Percentiles rank a stretch among this genome's conserved stretches.
Conservation (phyloP, 2,329 filamentous ascomycete species). For the Neonectria ditissima region DNA sequence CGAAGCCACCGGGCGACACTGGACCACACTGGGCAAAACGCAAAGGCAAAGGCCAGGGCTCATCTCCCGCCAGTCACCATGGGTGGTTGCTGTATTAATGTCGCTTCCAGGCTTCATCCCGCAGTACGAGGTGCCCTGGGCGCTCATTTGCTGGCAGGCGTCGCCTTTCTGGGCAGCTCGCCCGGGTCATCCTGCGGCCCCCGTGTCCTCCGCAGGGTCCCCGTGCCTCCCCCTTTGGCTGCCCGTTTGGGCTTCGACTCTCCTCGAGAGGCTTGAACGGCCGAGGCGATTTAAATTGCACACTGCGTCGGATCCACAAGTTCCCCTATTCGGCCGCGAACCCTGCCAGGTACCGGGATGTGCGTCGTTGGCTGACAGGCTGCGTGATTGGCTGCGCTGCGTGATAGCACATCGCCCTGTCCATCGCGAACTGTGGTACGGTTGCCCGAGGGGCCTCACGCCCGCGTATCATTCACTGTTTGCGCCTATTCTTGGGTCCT, state of each 20-base stretch:
- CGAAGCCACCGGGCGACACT: not conserved
- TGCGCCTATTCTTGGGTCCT: conserved; percentile 34
- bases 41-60: conserved; percentile 32
- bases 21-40: conserved; percentile 10
- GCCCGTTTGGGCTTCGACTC: conserved; percentile 15
- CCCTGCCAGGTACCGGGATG: conserved; percentile 1
- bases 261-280: conserved; percentile 18
- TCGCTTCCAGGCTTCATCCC: conserved; percentile 37
- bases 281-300: conserved; percentile 44
- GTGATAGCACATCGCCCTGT: conserved; percentile 22
- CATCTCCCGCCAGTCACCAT: conserved; percentile 43
- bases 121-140: conserved; percentile 24
- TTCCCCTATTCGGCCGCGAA: conserved; percentile 42
- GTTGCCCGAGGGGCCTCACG: conserved; percentile 7
- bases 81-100: conserved; percentile 36
- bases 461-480: conserved; percentile 33
- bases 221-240: conserved; percentile 21
- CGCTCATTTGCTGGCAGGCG: conserved; percentile 34
- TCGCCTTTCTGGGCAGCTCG: conserved; percentile 15
- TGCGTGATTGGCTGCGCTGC: conserved; percentile 16
- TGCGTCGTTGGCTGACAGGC: not conserved
- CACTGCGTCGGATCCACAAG: conserved; percentile 41
- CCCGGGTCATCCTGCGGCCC: conserved; percentile 20
- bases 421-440: conserved; percentile 32
- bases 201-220: not conserved